phyloP scores from a whole-genome alignment of 768 basidiomycete genomes.

The Suillus spraguei region DNA sequence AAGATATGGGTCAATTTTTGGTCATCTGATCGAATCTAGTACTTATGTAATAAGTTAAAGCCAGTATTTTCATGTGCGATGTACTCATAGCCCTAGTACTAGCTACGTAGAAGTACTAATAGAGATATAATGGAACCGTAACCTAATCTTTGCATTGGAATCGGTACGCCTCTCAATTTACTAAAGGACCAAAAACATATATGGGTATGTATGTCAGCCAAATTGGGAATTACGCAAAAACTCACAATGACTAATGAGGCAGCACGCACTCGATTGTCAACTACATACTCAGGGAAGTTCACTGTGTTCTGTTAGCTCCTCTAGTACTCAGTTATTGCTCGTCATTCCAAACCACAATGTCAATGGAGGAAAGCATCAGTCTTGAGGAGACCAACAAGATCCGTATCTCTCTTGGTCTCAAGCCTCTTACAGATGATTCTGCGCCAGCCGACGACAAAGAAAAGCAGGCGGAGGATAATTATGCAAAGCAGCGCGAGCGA shows the following conservation, averaged over 20 bases:
- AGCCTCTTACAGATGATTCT: slow-evolving; percentile 86
- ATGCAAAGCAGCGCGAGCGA: slow-evolving; percentile 66
- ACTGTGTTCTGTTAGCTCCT: neutral
- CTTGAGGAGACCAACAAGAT: slow-evolving; percentile 97
- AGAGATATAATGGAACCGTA: too few relatives aligned
- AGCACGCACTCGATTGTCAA: neutral
- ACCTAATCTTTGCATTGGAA: too few relatives aligned
- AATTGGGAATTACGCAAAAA: neutral
- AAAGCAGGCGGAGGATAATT: slow-evolving; percentile 87
- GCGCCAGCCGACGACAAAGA: slow-evolving; percentile 75
- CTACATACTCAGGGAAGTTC: neutral
- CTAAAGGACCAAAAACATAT: neutral
- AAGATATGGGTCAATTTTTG: too few relatives aligned
- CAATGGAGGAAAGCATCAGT: slow-evolving; percentile 87
- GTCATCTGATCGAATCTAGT: too few relatives aligned
- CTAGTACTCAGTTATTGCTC: neutral
- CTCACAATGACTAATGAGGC: neutral
- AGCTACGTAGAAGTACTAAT: too few relatives aligned
- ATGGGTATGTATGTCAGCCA: too few relatives aligned
- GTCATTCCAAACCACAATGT: slow-evolving; percentile 38
- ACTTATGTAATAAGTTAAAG: too few relatives aligned
- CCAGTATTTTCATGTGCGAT: too few relatives aligned
- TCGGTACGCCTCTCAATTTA: too few relatives aligned
- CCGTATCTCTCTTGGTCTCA: slow-evolving; percentile 90
- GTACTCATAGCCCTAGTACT: too few relatives aligned